phyloP scores from a whole-genome alignment of 768 basidiomycete species.

The Ephemerocybe angulata region DNA sequence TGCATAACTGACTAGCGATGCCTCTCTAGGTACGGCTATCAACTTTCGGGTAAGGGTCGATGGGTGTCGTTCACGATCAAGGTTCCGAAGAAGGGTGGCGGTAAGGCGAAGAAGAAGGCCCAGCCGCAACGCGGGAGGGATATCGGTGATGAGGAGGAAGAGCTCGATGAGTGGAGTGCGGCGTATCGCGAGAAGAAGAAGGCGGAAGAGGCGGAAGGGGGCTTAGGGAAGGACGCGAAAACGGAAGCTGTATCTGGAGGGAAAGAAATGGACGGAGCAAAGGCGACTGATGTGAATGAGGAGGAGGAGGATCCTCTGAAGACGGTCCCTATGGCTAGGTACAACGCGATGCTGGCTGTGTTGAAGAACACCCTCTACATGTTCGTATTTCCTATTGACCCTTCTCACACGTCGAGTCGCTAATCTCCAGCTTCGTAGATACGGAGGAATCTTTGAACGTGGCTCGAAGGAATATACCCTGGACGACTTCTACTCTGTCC shows the following conservation, averaged over 20 bases:
- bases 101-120: constrained; percentile 40
- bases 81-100: constrained; percentile 56
- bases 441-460: constrained; percentile 85
- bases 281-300: background rate
- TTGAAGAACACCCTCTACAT: constrained; percentile 83
- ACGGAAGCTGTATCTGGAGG: no score
- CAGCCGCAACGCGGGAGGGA: constrained; percentile 18
- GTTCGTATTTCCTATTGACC: constrained; percentile 38
- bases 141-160: constrained; percentile 19
- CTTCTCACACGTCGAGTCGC: background rate
- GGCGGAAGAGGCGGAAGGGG: no score
- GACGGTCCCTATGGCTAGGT: constrained; percentile 66
- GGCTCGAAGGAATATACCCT: constrained; percentile 83
- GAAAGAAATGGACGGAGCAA: background rate
- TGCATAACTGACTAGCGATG: background rate
- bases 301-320: constrained; percentile 48
- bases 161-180: no score
- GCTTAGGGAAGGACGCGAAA: no score
- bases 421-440: constrained; percentile 38
- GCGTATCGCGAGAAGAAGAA: no score
- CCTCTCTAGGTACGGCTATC: constrained; percentile 76
- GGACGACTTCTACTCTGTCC: constrained; percentile 80
- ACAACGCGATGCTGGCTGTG: constrained; percentile 87
- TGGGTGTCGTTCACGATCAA: constrained; percentile 82
- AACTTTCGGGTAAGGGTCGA: constrained; percentile 64